Percentiles rank a stretch among this genome's conserved stretches.
Evolutionary conservation across 225 moss, liverwort and hornwort genomes (phyloP).

Genomic region (Sphagnum contortum): DNA sequence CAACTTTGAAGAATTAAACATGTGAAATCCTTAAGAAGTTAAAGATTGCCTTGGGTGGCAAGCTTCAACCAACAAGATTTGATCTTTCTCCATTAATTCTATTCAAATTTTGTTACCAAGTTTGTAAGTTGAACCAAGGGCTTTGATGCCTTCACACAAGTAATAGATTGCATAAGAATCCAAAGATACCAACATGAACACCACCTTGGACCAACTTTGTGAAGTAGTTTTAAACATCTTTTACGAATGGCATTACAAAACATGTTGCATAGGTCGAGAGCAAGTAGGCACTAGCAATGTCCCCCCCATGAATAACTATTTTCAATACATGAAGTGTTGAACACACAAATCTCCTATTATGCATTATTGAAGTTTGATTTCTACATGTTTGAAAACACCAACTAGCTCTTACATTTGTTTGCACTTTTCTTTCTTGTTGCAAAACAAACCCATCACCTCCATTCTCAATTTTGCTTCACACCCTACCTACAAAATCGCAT

Average conservation of each 20-base stretch:
- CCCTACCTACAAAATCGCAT: slow-evolving; percentile 15
- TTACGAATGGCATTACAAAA: slow-evolving; percentile 57
- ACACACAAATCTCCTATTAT: too few relatives aligned
- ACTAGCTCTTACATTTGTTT: slow-evolving; percentile 72
- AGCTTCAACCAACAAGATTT: slow-evolving; percentile 64
- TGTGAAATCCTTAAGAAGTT: too few relatives aligned
- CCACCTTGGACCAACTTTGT: slow-evolving; percentile 67
- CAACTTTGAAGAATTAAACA: too few relatives aligned
- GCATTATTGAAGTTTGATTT: too few relatives aligned
- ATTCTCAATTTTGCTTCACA: slow-evolving; percentile 83
- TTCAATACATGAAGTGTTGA: too few relatives aligned
- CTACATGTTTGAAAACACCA: slow-evolving; percentile 54
- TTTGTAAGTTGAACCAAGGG: slow-evolving; percentile 70
- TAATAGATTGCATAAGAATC: slow-evolving; percentile 81
- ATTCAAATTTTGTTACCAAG: slow-evolving; percentile 61
- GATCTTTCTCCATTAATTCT: slow-evolving; percentile 83
- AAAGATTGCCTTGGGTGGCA: slow-evolving; percentile 30
- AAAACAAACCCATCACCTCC: slow-evolving; percentile 88
- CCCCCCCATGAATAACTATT: not conserved
- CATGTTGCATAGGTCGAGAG: slow-evolving; percentile 55
- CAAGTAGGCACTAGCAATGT: slow-evolving; percentile 39
- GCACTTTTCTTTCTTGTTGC: slow-evolving; percentile 88
- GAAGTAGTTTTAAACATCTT: slow-evolving; percentile 72
- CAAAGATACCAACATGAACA: slow-evolving; percentile 70
- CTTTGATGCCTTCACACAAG: slow-evolving; percentile 70